Evolutionary conservation across 1,284 basidiomycete species (phyloP).

Genomic region (Trichosporon sp.): DNA sequence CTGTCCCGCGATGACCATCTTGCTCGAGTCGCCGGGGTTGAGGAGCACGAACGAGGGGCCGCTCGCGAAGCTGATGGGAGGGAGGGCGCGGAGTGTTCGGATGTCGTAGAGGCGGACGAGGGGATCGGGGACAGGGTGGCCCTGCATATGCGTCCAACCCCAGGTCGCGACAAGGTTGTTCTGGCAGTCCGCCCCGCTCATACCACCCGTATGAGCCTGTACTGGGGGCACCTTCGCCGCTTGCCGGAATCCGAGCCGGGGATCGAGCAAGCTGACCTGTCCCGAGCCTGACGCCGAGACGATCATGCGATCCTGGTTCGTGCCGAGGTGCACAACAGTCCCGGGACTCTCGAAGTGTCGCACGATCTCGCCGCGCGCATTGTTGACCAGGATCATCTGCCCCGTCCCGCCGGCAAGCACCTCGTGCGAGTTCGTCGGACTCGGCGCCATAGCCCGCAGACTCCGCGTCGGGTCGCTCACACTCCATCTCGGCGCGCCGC

Average conservation of each 20-base stretch:
- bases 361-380: conserved; percentile 63
- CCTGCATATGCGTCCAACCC: conserved; percentile 82
- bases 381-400: conserved; percentile 65
- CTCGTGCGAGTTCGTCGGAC: conserved; percentile 50
- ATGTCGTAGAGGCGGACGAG: conserved; percentile 90
- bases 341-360: conserved; percentile 48
- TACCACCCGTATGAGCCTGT: conserved; percentile 71
- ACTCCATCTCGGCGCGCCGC: conserved; percentile 46
- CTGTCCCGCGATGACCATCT: conserved; percentile 71
- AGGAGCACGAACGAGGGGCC: conserved; percentile 82
- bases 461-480: conserved; percentile 41
- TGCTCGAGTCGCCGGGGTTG: conserved; percentile 72
- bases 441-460: conserved; percentile 45
- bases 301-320: conserved; percentile 46
- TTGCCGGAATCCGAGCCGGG: conserved; percentile 56
- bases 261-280: conserved; percentile 74
- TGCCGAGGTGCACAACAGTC: conserved; percentile 41
- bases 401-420: conserved; percentile 59
- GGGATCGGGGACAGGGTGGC: conserved; percentile 82
- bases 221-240: conserved; percentile 53
- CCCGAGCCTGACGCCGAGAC: conserved; percentile 79
- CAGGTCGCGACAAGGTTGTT: conserved; percentile 78
- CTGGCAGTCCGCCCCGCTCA: conserved; percentile 72
- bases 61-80: conserved; percentile 76
- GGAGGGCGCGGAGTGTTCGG: conserved; percentile 68